Conservation (phyloP, 768 basidiomycete species). For the Tulasnella sp. region DNA sequence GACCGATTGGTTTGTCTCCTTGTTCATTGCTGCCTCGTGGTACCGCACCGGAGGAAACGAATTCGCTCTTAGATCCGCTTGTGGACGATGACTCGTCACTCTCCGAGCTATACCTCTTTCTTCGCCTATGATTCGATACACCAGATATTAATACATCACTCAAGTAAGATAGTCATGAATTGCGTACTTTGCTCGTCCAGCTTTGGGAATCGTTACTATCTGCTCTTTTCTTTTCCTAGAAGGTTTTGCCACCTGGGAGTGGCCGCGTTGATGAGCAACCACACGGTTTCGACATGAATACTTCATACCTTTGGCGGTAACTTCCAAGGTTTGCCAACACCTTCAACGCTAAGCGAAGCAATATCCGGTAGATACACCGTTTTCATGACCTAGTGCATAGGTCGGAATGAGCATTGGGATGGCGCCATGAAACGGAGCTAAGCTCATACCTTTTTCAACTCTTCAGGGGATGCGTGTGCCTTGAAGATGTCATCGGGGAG, state of each 20-base stretch:
- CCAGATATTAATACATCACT: no score
- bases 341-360: conserved; percentile 45
- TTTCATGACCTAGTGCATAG: conserved; percentile 44
- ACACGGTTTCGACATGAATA: background rate
- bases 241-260: background rate
- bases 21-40: no score
- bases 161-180: background rate
- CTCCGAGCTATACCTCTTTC: no score
- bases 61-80: no score
- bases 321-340: conserved; percentile 23
- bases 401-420: background rate
- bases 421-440: background rate
- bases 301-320: conserved; percentile 4
- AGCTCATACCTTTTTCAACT: conserved; percentile 45
- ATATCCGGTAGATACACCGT: conserved; percentile 58
- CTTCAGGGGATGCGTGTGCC: conserved; percentile 53
- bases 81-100: no score
- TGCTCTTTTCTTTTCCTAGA: conserved; percentile 3
- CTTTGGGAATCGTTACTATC: background rate
- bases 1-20: no score
- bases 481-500: conserved; percentile 77
- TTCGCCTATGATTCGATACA: no score
- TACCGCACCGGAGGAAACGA: no score
- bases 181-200: background rate
- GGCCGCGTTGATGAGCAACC: no score